phyloP scores from a whole-genome alignment of 2,329 filamentous ascomycete genomes.

The Fusarium pseudoanthophilum region DNA sequence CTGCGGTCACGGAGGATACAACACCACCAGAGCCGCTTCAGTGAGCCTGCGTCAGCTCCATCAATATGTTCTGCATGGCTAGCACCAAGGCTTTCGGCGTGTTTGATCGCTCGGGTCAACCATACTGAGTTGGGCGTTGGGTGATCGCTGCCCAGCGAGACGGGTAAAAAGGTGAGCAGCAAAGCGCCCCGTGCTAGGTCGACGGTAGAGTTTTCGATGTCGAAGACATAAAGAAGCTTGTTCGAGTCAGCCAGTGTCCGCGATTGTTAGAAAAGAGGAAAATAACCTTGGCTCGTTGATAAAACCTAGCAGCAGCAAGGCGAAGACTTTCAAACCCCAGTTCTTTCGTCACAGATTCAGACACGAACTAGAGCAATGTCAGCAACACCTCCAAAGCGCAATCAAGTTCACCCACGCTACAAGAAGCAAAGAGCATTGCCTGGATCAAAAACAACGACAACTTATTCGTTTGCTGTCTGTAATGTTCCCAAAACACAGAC shows the following conservation, averaged over 20 bases:
- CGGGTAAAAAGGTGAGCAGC: neutral
- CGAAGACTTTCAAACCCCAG: neutral
- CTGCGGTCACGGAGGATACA: neutral
- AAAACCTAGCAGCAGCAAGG: neutral
- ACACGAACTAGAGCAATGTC: neutral
- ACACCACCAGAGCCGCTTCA: neutral
- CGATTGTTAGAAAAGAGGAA: fast-evolving
- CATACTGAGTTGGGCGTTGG: neutral
- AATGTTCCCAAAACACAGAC: neutral
- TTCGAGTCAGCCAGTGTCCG: neutral
- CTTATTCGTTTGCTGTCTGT: neutral
- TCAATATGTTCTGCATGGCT: neutral
- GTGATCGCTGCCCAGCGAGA: neutral
- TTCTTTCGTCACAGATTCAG: neutral
- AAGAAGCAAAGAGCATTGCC: neutral
- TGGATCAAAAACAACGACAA: neutral
- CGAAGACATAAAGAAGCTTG: neutral
- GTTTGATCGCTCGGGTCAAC: neutral
- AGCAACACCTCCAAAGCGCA: neutral
- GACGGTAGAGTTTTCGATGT: neutral
- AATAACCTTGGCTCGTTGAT: neutral
- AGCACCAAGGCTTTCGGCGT: neutral
- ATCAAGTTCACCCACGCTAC: neutral
- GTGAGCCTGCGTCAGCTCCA: neutral
- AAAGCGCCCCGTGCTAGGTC: neutral